Evolutionary conservation across 441 rosid species (phyloP), one percentile per base, ranked within the genome.

Genomic region (Erysimum pusillum): DNA sequence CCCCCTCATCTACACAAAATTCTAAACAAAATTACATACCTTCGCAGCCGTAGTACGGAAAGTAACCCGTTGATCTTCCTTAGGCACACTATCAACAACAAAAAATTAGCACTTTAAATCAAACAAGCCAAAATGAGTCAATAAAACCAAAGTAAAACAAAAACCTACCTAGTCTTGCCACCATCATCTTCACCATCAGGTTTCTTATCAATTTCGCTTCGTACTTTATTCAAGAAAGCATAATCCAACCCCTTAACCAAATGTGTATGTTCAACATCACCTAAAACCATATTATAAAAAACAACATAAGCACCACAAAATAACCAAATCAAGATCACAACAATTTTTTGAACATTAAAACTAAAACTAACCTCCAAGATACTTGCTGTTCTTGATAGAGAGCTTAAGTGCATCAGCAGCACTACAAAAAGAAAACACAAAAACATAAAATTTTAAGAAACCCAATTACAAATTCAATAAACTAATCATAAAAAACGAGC

Each of bases 261-360:
- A 86, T 95, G 99, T 4, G 98, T 95, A 59, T 95, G 99, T 76
- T 95, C 98, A 76, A 95, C 96, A 79, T 95, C 99, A 76, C 98
- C 98, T 93, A 71, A 25, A 1, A 38, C 56, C 61, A 77, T 22
- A 38, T 6, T 1, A 14, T 2, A 49, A 56, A 48, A 45, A 35
- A n/a, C 32, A 25, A 73, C 38, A 70, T 22, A 12, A 45, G 11
- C 34, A 56, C 31, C 52, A 66, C 20, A 7, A 52, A 6, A 44
- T 12, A 54, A 46, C 60, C 3, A 42, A 53, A 25, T 51, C 3
- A 61, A n/a, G 4, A 45, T 18, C 25, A 64, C 2, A 51, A 39
- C 7, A 74, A 20, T 7, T 9, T 7, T 6, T 5, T 7, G 25
- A 39, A 41, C 38, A 35, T 1, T 9, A 51, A 9, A 51, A 28